phyloP scores from a whole-genome alignment of 805 yeast species.

The Zygosaccharomyces gambellarensis region DNA sequence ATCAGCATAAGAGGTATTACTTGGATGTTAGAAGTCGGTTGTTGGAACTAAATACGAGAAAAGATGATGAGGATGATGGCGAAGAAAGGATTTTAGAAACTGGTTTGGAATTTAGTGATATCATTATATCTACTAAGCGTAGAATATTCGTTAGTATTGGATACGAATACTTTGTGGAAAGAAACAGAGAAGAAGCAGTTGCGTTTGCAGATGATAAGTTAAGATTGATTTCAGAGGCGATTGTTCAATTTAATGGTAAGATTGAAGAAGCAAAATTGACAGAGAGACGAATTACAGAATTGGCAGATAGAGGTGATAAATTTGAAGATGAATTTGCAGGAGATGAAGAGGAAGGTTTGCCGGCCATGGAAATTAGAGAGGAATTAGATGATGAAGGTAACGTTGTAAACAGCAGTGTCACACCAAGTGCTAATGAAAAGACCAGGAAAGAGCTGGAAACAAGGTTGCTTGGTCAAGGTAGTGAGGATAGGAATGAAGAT shows the following conservation, averaged over 20 bases:
- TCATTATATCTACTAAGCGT: constrained; percentile 24
- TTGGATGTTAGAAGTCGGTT: constrained; percentile 15
- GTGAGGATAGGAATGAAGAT: constrained; percentile 5
- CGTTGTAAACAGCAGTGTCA: constrained; percentile 45
- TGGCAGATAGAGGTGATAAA: constrained; percentile 16
- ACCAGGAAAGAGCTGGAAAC: constrained; percentile 13
- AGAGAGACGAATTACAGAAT: constrained; percentile 29
- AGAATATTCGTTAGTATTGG: constrained; percentile 30
- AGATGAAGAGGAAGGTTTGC: constrained; percentile 44
- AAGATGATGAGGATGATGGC: constrained; percentile 6
- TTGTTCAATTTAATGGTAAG: constrained; percentile 38
- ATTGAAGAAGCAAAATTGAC: constrained; percentile 36
- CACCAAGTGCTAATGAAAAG: constrained; percentile 34
- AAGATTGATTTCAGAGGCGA: constrained; percentile 35
- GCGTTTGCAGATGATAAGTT: constrained; percentile 26
- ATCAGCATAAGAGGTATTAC: constrained; percentile 28
- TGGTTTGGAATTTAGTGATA: constrained; percentile 31
- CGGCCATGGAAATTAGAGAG: constrained; percentile 79
- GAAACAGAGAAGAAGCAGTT: constrained; percentile 21
- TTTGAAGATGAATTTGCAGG: constrained; percentile 16
- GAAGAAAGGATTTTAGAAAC: constrained; percentile 7
- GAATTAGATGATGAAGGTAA: constrained; percentile 82
- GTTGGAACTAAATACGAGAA: constrained; percentile 2
- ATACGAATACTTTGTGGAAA: constrained; percentile 33
- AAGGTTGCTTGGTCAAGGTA: constrained; percentile 5